phyloP scores from a whole-genome alignment of 129 eudicot species.

The Glebionis coronaria region DNA sequence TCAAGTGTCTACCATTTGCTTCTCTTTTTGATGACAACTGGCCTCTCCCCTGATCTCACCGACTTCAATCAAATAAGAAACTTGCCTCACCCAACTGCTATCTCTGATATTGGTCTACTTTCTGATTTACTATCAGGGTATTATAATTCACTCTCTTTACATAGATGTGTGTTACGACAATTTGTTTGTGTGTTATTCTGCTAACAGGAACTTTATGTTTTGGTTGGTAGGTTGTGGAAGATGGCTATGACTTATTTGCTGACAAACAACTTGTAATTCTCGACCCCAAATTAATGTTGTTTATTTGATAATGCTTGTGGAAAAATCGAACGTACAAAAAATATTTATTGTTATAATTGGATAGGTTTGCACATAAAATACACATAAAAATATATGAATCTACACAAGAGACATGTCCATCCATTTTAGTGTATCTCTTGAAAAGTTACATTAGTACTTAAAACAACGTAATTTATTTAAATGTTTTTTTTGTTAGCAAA shows the following conservation, averaged over 20 bases:
- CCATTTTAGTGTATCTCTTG: no score
- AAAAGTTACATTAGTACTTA: no score
- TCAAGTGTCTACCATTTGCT: constrained; percentile 89
- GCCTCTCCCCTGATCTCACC: constrained; percentile 80
- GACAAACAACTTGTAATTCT: constrained; percentile 82
- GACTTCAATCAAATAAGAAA: constrained; percentile 70
- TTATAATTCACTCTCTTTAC: not conserved
- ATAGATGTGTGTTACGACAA: not conserved
- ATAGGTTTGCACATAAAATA: no score
- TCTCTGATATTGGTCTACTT: constrained; percentile 83
- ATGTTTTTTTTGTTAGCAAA: no score
- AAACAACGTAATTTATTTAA: no score
- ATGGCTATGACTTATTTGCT: constrained; percentile 89
- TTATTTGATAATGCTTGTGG: constrained; percentile 92
- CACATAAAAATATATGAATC: no score
- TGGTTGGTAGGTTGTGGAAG: constrained; percentile 74
- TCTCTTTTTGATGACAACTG: constrained; percentile 89
- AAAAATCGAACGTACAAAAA: no score
- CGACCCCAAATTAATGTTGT: constrained; percentile 87
- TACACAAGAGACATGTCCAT: no score
- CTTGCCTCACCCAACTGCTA: constrained; percentile 75
- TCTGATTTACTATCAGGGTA: constrained; percentile 83
- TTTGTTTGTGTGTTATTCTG: not conserved
- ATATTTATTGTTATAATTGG: no score
- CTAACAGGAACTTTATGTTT: constrained; percentile 1